These are phyloP conservation scores for Ceratobasidium theobromae DNA, from an alignment of 1,284 basidiomycete species.

Conservation along the genomic window DNA sequence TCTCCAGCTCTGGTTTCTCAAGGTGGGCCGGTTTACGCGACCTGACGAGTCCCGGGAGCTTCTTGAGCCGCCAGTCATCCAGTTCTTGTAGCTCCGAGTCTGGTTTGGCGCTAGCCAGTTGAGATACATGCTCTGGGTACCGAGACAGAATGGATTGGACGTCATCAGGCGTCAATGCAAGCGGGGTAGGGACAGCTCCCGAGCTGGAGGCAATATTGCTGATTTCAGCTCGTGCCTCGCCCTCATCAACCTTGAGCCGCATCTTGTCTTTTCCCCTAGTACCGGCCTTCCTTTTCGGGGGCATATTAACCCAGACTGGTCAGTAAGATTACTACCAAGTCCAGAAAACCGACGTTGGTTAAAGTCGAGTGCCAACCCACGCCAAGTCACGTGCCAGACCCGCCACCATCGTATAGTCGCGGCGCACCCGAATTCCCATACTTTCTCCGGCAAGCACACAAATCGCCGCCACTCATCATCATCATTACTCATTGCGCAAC, in stretches of 20 bases:
- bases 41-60: not conserved
- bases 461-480: not conserved
- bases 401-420: not conserved
- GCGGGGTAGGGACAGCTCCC: not conserved
- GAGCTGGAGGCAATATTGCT: not conserved
- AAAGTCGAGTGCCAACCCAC: constrained; percentile 5
- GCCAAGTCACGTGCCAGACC: constrained; percentile 19
- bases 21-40: constrained; percentile 10
- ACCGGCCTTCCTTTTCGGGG: constrained; percentile 9
- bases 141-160: constrained; percentile 11
- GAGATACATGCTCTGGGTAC: not conserved
- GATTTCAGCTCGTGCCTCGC: not conserved
- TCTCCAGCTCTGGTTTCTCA: constrained; percentile 20
- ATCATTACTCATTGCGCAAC: not conserved
- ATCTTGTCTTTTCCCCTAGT: not conserved
- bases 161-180: constrained; percentile 9
- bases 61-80: constrained; percentile 20
- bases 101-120: constrained; percentile 3
- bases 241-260: not conserved
- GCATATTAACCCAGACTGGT: constrained; percentile 15
- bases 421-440: not conserved
- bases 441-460: too few relatives aligned
- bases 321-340: too few relatives aligned
- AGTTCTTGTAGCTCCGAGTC: constrained; percentile 9
- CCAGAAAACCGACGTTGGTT: not conserved